phyloP scores from a whole-genome alignment of 495 filamentous ascomycete genomes.

The Melanomma pulvis-pyrius region DNA sequence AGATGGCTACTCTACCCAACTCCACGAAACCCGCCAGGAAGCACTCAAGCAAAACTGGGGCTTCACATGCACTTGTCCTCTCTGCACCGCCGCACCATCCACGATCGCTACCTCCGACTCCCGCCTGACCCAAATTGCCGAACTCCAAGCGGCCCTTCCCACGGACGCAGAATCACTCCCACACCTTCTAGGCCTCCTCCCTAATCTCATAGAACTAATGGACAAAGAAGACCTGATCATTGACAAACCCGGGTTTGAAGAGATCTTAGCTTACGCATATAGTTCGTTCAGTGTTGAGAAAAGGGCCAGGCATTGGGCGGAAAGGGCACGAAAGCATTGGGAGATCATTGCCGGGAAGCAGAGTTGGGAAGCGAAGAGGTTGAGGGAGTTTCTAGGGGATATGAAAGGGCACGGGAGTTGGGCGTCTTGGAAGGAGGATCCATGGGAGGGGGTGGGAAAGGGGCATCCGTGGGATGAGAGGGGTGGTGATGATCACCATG shows the following conservation, averaged over 20 bases:
- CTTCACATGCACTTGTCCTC: slow-evolving; percentile 31
- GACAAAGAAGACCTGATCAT: slow-evolving; percentile 21
- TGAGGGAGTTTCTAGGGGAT: slow-evolving; percentile 17
- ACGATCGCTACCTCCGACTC: slow-evolving; percentile 18
- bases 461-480: slow-evolving; percentile 18
- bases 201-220: slow-evolving; percentile 16
- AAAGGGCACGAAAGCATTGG: slow-evolving; percentile 21
- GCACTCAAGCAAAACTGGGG: slow-evolving; percentile 22
- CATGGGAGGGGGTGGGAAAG: slow-evolving; percentile 1
- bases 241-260: slow-evolving; percentile 22
- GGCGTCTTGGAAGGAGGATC: slow-evolving; percentile 14
- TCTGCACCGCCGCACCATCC: slow-evolving; percentile 16
- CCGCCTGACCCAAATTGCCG: slow-evolving; percentile 16
- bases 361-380: slow-evolving; percentile 31
- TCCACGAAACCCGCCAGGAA: neutral
- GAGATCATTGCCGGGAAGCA: slow-evolving; percentile 30
- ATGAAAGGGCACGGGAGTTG: slow-evolving; percentile 27
- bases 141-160: slow-evolving; percentile 18
- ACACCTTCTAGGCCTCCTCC: slow-evolving; percentile 9
- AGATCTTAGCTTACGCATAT: slow-evolving; percentile 31
- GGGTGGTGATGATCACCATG: slow-evolving; percentile 18
- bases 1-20: slow-evolving; percentile 22
- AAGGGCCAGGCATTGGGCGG: slow-evolving; percentile 22
- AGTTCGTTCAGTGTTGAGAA: slow-evolving; percentile 18
- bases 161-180: neutral